phyloP scores from a whole-genome alignment of 176 grass and related monocot genomes.

The Stipa capillata region DNA sequence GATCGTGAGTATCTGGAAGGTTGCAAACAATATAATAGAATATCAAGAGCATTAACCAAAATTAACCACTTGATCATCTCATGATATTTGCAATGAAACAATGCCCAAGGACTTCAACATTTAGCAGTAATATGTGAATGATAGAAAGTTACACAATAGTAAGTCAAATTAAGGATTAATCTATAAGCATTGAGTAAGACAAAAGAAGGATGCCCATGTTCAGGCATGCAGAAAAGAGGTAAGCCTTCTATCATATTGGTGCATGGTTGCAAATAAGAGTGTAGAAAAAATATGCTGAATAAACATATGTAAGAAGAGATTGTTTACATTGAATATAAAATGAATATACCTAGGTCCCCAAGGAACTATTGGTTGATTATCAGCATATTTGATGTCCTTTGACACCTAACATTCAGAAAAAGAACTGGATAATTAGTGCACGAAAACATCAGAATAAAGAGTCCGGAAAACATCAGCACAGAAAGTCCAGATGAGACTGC shows the following conservation, averaged over 20 bases:
- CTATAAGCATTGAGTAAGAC: neutral
- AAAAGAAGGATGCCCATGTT: neutral
- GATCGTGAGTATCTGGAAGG: slow-evolving; percentile 52
- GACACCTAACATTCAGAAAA: slow-evolving; percentile 31
- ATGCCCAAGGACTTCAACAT: neutral
- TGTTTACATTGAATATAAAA: neutral
- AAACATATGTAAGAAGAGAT: neutral
- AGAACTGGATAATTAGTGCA: neutral
- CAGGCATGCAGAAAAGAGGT: neutral
- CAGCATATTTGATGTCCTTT: slow-evolving; percentile 60
- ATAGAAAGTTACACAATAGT: neutral
- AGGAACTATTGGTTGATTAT: slow-evolving; percentile 55
- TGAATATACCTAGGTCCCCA: slow-evolving; percentile 56
- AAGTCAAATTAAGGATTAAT: neutral
- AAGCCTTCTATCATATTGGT: neutral
- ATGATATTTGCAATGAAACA: neutral
- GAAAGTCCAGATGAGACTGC: neutral
- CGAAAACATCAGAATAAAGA: neutral
- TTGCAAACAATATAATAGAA: neutral
- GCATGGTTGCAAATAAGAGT: neutral
- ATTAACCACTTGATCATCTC: neutral
- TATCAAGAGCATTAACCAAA: neutral
- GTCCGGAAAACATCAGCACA: neutral
- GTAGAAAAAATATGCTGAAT: neutral
- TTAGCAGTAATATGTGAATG: neutral